Conservation (phyloP, 139 green algal species). For the Chlorella sp. region DNA sequence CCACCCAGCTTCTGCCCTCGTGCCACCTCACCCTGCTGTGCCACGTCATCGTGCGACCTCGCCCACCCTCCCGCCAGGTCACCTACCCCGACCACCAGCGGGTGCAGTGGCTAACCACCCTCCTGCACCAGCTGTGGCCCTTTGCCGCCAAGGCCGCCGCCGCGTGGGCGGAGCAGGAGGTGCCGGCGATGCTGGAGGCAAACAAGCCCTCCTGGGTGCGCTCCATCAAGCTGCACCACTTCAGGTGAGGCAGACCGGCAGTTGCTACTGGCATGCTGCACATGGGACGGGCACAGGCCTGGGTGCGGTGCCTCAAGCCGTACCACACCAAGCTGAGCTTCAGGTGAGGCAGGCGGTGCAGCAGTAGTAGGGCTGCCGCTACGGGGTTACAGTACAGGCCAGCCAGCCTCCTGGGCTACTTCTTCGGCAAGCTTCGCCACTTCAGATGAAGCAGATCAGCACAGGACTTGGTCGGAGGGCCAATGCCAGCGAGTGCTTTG, state of each 20-base stretch:
- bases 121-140: constrained; percentile 1
- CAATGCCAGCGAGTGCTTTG: too few relatives aligned
- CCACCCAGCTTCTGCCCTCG: too few relatives aligned
- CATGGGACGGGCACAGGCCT: too few relatives aligned
- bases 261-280: too few relatives aligned
- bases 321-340: too few relatives aligned
- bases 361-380: not conserved
- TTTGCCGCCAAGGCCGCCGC: not conserved
- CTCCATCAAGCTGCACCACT: constrained; percentile 12
- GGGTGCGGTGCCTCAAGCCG: constrained; percentile 19
- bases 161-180: not conserved
- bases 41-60: too few relatives aligned
- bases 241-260: not conserved
- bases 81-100: constrained; percentile 4
- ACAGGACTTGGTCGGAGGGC: too few relatives aligned
- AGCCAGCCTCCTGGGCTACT: too few relatives aligned
- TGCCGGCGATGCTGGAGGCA: not conserved
- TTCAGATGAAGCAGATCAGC: too few relatives aligned
- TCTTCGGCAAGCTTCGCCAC: too few relatives aligned
- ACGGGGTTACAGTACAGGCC: too few relatives aligned
- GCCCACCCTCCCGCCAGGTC: not conserved
- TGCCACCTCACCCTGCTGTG: too few relatives aligned
- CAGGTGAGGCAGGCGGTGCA: not conserved
- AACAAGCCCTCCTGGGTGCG: constrained; percentile 33
- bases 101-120: not conserved